Conservation (phyloP, 768 basidiomycete genomes). For the Leucocoprinus birnbaumii region DNA sequence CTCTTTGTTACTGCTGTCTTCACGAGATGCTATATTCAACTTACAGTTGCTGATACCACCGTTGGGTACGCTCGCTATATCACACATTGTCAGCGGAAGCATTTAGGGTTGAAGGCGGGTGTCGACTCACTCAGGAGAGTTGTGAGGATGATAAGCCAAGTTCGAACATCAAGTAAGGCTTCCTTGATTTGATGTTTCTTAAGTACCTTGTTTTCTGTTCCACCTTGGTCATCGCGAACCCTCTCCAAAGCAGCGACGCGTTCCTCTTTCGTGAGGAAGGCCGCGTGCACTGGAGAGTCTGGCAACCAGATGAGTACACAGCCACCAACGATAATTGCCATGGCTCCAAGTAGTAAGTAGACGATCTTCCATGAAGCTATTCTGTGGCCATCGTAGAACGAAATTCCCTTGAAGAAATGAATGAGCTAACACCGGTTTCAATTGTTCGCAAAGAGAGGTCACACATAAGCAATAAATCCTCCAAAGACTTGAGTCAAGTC, state of each 20-base stretch:
- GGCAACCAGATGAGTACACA: conserved; percentile 59
- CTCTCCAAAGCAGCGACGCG: conserved; percentile 62
- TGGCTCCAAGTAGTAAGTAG: conserved; percentile 55
- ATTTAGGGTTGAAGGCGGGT: not conserved
- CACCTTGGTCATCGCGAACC: conserved; percentile 64
- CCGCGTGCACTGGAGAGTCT: conserved; percentile 62
- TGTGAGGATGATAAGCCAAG: conserved; percentile 61
- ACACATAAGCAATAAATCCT: conserved; percentile 60
- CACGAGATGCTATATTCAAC: conserved; percentile 19
- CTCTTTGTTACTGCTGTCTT: not conserved
- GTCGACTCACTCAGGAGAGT: conserved; percentile 50
- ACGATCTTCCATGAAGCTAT: conserved; percentile 62
- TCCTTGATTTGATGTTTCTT: conserved; percentile 60
- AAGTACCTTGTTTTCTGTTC: conserved; percentile 55
- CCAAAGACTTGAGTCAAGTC: conserved; percentile 59
- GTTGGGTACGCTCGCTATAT: conserved; percentile 61
- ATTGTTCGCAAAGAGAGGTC: conserved; percentile 8
- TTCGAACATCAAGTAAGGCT: conserved; percentile 52
- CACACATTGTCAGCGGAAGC: conserved; percentile 9
- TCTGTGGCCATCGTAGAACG: conserved; percentile 44
- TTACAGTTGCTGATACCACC: conserved; percentile 61
- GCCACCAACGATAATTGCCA: conserved; percentile 58
- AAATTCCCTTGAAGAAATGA: conserved; percentile 40
- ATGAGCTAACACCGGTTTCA: not conserved
- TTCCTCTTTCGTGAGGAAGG: conserved; percentile 53